phyloP scores from a whole-genome alignment of 2,329 filamentous ascomycete genomes.

The Acrocalymma vagum region DNA sequence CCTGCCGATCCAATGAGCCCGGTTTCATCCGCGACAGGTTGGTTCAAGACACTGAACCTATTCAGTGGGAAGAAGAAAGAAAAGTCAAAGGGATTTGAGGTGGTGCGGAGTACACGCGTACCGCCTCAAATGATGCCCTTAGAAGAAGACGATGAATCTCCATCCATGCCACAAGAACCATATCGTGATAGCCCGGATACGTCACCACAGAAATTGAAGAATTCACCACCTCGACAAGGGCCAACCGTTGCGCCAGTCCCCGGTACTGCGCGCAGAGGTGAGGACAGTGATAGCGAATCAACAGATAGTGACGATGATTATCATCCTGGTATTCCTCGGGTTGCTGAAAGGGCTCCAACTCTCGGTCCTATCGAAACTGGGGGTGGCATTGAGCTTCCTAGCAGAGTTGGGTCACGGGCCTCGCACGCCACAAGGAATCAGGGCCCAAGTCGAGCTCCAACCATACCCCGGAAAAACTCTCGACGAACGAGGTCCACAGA shows the following conservation, averaged over 20 bases:
- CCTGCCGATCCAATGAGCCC: slow-evolving; percentile 94
- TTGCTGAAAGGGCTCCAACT: slow-evolving; percentile 62
- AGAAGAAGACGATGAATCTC: slow-evolving; percentile 66
- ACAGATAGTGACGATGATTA: slow-evolving; percentile 54
- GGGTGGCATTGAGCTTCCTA: slow-evolving; percentile 70
- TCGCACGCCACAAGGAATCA: slow-evolving; percentile 46
- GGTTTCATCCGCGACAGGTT: slow-evolving; percentile 86
- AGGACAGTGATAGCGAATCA: slow-evolving; percentile 51
- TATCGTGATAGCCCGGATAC: slow-evolving; percentile 63
- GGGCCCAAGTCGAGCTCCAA: slow-evolving; percentile 45
- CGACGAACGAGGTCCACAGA: slow-evolving; percentile 48
- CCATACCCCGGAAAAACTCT: slow-evolving; percentile 76
- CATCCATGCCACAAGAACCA: slow-evolving; percentile 46
- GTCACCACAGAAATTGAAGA: slow-evolving; percentile 22
- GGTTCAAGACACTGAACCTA: slow-evolving; percentile 74
- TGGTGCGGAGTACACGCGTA: slow-evolving; percentile 88
- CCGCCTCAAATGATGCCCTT: slow-evolving; percentile 74
- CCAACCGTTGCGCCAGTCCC: no score
- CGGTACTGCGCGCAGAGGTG: slow-evolving; percentile 45
- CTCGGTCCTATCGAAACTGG: slow-evolving; percentile 69
- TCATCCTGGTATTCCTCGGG: slow-evolving; percentile 45
- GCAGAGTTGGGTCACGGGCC: slow-evolving; percentile 67
- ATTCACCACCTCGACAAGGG: slow-evolving; percentile 7
- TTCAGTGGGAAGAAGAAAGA: slow-evolving; percentile 90
- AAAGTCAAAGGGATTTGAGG: slow-evolving; percentile 95